Evolutionary conservation across 352 stramenopile genomes (phyloP), one percentile per base, ranked within the genome.

Genomic region (Globisporangium polare): DNA sequence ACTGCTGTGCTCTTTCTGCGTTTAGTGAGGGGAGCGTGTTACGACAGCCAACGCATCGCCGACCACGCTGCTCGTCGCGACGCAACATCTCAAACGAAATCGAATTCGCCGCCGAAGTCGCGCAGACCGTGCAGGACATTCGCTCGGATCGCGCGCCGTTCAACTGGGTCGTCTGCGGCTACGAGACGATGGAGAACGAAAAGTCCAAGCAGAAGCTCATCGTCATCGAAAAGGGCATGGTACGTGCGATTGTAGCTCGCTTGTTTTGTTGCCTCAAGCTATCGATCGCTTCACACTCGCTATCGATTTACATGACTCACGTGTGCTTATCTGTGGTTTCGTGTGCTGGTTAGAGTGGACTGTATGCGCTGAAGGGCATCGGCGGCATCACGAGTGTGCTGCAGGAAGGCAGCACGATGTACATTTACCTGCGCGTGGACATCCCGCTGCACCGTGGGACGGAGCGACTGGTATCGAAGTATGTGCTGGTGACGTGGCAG

Each of bases 351-450:
- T 54, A 95, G 87, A 89, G 71, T 58, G 87, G 87, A 13, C 56
- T 94, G 20, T 89, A 94, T 50, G 85, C 83, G 12, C 71, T 96
- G 22, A 94, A 92, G 66, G 83, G 85, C 46, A 80, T 96, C 33
- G 85, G 83, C 22, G 87, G 87, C 13, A 94, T 96, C 63, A 89
- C 72, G 4, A 83, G 72, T 0, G 74, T 85, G 10, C 45, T 94
- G 29, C 78, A 91, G 51, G 83, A 92, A 59, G 83, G 78, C 13
- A 78, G 70, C 49, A 93, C 86, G 17, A 94, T 94, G 86, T 96
- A 96, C 72, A 89, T 96, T 73, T 96, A 96, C 66, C 66, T 96
- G 9, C 83, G 86, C n/a, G 83, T 96, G 13, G 87, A 96, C 62
- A 78, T 96, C 33, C 85, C 85, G 18, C 66, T 96, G 37, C 82